Base-by-base conservation (phyloP, 441 rosid genomes). In the Eruca vesicaria region DNA sequence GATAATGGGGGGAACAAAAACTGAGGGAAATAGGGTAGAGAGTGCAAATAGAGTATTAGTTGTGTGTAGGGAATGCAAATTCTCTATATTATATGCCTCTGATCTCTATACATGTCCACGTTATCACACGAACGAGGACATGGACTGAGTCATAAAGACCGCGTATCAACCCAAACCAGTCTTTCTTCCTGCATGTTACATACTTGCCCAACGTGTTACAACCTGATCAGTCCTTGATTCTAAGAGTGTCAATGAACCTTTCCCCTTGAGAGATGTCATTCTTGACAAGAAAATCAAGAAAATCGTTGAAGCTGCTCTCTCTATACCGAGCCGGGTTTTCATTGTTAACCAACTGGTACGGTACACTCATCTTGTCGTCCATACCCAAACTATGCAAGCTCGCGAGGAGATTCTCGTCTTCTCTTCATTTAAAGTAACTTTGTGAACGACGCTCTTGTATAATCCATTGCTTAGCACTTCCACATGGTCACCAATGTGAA, bases 381-480 rank as follows among this genome's bases (percentile, higher is more conserved):
- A 87, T 74, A 2, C 80, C 88, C 63, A 87, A 80, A 56, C 93
- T 85, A 11, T 87, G 92, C n/a, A 90, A 70, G 79, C 96, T 88
- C 0, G 90, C 90, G 32, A 87, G 79, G 92, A 90, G 19, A 87
- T 48, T 56, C 94, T 78, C 11, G 82, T 83, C 69, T 26, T 78
- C 6, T 81, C 84, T 12, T 66, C 28, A 43, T 85, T 84, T 29
- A 88, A 52, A 19, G 70, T 53, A 18, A 72, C 92, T 80, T 86
- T 83, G 36, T 90, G 93, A 52, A 84, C 68, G 1, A 88, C 78
- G n/a, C 92, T 87, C 63, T 84, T 84, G 84, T 80, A 86, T 3
- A 76, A 7, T 12, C 93, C 96, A 53, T 92, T 89, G 86, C 93
- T 90, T 4, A 89, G 83, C 0, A 88, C 94, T 74, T 88, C 92